phyloP scores from a whole-genome alignment of 345 rosid species.

The Xanthoceras sorbifolium region DNA sequence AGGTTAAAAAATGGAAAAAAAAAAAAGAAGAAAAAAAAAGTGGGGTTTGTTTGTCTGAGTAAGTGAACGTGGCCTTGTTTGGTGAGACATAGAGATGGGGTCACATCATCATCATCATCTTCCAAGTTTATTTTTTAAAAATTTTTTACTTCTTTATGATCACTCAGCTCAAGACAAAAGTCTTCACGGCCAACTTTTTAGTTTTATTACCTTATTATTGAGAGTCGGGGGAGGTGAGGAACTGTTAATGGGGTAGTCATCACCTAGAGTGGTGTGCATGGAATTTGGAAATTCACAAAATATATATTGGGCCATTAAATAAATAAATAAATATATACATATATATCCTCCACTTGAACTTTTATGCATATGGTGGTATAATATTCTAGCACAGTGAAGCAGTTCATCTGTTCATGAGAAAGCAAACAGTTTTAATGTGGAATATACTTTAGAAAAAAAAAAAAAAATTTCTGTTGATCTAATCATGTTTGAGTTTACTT shows the following conservation, averaged over 20 bases:
- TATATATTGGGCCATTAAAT: not conserved
- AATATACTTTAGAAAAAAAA: too few relatives aligned
- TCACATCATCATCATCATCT: not conserved
- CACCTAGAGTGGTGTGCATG: constrained; percentile 30
- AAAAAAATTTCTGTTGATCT: too few relatives aligned
- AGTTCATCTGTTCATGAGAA: too few relatives aligned
- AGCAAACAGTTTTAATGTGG: too few relatives aligned
- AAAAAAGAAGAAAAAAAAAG: constrained; percentile 12
- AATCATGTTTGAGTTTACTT: too few relatives aligned
- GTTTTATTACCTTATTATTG: constrained; percentile 56
- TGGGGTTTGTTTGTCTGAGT: constrained; percentile 41
- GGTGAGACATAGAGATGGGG: not conserved
- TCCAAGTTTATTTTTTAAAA: too few relatives aligned
- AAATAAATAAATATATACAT: not conserved
- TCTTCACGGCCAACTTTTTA: constrained; percentile 42
- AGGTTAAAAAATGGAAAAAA: too few relatives aligned
- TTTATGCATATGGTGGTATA: constrained; percentile 1
- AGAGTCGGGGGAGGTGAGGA: constrained; percentile 4
- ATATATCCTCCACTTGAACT: not conserved
- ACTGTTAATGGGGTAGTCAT: constrained; percentile 19
- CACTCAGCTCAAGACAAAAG: constrained; percentile 42
- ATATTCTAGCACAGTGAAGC: too few relatives aligned
- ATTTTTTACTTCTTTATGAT: not conserved
- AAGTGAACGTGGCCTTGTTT: constrained; percentile 34
- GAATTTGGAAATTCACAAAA: constrained; percentile 21